Percentiles rank a stretch among this genome's conserved stretches.
Conservation (phyloP, 768 basidiomycete species). For the Pleurotus eryngii region DNA sequence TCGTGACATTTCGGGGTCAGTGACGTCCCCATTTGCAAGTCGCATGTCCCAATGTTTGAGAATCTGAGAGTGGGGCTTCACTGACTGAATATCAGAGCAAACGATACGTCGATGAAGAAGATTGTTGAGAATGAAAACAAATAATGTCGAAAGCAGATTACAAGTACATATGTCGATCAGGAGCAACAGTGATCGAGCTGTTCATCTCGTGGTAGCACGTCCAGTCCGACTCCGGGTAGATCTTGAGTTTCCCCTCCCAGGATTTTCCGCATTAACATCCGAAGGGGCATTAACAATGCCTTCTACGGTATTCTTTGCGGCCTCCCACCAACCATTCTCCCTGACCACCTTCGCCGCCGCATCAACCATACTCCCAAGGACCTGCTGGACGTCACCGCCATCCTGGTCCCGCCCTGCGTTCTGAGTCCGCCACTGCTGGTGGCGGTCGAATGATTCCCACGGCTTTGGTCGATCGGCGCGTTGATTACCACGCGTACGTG, state of each 20-base stretch:
- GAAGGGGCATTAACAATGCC: background rate
- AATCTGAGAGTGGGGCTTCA: too few relatives aligned
- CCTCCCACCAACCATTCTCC: conserved; percentile 31
- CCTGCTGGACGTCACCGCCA: conserved; percentile 35
- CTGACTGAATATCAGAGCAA: too few relatives aligned
- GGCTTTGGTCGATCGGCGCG: conserved; percentile 36
- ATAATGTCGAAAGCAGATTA: too few relatives aligned
- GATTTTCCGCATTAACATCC: background rate
- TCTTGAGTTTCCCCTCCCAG: background rate
- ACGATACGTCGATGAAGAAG: too few relatives aligned
- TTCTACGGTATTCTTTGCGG: conserved; percentile 20
- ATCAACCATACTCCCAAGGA: conserved; percentile 43
- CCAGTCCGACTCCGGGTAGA: background rate
- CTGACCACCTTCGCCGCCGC: conserved; percentile 20
- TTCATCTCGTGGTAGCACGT: conserved; percentile 2
- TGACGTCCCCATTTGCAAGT: too few relatives aligned
- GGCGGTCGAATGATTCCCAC: conserved; percentile 67
- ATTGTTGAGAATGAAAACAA: too few relatives aligned
- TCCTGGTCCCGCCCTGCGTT: conserved; percentile 15
- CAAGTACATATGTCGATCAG: background rate
- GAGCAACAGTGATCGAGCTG: background rate
- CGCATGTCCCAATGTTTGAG: too few relatives aligned
- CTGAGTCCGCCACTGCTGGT: conserved; percentile 57
- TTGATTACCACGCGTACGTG: conserved; percentile 15
- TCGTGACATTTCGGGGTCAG: too few relatives aligned